Evolutionary conservation across 2,329 filamentous ascomycete genomes (phyloP).

Genomic region (Alternaria sp.): DNA sequence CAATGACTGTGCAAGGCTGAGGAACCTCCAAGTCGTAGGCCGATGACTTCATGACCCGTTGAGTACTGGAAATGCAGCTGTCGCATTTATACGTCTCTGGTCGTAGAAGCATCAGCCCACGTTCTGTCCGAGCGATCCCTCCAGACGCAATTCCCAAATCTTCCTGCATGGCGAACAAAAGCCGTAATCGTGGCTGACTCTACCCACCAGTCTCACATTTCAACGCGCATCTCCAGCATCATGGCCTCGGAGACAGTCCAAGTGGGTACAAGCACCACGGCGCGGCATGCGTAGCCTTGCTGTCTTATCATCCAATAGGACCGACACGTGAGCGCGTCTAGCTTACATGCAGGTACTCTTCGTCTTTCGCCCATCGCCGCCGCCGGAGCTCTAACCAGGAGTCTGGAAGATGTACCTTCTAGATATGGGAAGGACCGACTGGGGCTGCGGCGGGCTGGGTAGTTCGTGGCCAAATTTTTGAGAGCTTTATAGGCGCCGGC

Average conservation of each 20-base stretch:
- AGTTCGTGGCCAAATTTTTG: constrained; percentile 18
- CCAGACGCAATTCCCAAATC: neutral
- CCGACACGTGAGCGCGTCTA: constrained; percentile 40
- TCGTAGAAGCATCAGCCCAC: constrained; percentile 16
- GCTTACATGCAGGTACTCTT: constrained; percentile 42
- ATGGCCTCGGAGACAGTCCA: constrained; percentile 26
- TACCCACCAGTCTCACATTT: constrained; percentile 5
- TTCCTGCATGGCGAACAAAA: neutral
- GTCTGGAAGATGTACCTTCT: constrained; percentile 40
- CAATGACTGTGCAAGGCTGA: neutral
- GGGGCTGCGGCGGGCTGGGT: neutral
- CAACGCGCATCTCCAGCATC: constrained; percentile 9
- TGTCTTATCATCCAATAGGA: constrained; percentile 41
- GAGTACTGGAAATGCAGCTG: neutral
- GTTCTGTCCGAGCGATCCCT: constrained; percentile 5
- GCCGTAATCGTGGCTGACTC: neutral
- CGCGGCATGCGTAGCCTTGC: constrained; percentile 35
- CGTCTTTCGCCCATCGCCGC: constrained; percentile 33
- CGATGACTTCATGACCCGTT: neutral
- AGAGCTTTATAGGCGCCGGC: constrained; percentile 10
- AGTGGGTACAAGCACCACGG: constrained; percentile 27
- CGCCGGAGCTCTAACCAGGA: constrained; percentile 17
- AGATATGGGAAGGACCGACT: constrained; percentile 40
- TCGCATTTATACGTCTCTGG: neutral
- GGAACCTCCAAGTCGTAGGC: neutral